phyloP scores from a whole-genome alignment of 306 rosid species.

The Nissolia schottii region DNA sequence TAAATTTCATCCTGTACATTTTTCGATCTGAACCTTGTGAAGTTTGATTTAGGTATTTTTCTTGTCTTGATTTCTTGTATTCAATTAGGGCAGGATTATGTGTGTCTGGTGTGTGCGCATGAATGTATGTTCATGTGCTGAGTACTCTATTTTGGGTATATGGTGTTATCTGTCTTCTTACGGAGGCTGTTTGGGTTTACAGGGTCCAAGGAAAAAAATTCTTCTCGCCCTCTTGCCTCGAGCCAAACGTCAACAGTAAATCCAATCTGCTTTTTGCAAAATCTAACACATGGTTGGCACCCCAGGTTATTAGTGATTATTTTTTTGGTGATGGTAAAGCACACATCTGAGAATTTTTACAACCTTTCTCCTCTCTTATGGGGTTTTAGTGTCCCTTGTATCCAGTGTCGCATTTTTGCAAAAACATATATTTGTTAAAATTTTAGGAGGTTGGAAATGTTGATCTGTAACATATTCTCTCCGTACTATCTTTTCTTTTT shows the following conservation, averaged over 20 bases:
- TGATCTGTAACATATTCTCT: constrained; percentile 26
- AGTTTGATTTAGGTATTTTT: constrained; percentile 8
- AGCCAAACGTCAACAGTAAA: constrained; percentile 50
- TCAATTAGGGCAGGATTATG: too few relatives aligned
- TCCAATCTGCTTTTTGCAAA: constrained; percentile 18
- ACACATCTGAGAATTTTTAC: constrained; percentile 12
- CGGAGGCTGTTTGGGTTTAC: constrained; percentile 37
- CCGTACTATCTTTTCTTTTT: neutral
- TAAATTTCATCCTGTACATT: neutral
- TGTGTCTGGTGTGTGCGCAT: neutral
- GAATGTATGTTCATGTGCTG: neutral
- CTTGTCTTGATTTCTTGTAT: neutral
- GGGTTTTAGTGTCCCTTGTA: constrained; percentile 27
- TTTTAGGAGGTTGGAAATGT: constrained; percentile 27
- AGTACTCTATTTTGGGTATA: neutral
- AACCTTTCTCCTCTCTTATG: constrained; percentile 23
- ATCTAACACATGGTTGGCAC: constrained; percentile 14
- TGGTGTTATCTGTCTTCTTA: constrained; percentile 24
- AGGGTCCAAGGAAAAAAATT: constrained; percentile 97
- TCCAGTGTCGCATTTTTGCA: constrained; percentile 28
- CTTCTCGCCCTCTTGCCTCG: constrained; percentile 73
- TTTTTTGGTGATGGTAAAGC: constrained; percentile 18
- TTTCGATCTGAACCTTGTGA: neutral
- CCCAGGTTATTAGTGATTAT: neutral
- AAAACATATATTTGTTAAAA: neutral